A percentile compares a stretch with the other conserved stretches of the same genome.
Conservation (phyloP, 495 filamentous ascomycete species). For the Evansstolkia leycettana region DNA sequence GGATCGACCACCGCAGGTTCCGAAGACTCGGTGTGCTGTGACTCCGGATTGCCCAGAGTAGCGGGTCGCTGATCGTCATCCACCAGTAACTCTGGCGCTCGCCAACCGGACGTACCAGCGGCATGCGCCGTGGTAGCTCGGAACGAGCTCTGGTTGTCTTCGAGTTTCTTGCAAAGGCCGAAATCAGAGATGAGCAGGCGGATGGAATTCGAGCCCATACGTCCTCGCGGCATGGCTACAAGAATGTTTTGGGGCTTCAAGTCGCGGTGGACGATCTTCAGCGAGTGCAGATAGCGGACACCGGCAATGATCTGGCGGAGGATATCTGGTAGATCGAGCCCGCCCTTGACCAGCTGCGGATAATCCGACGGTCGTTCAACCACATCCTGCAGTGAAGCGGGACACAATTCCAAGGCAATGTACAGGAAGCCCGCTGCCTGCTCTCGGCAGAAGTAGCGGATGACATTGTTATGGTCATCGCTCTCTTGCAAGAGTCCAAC, state of each 20-base stretch:
- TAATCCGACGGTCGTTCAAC: conserved; percentile 56
- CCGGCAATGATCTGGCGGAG: conserved; percentile 80
- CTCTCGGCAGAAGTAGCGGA: conserved; percentile 89
- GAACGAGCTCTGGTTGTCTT: conserved; percentile 88
- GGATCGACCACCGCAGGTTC: conserved; percentile 50
- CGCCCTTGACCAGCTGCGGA: conserved; percentile 39
- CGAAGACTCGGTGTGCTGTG: conserved; percentile 38
- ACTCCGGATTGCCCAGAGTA: conserved; percentile 15
- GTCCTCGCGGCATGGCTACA: conserved; percentile 44
- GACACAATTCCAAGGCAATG: conserved; percentile 92
- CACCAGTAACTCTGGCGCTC: conserved; percentile 82
- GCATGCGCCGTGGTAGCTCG: conserved; percentile 88
- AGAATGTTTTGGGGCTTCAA: conserved; percentile 97
- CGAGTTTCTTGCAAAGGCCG: conserved; percentile 95
- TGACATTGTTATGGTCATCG: conserved; percentile 92
- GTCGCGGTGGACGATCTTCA: conserved; percentile 94
- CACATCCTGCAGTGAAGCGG: conserved; percentile 82
- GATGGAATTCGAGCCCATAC: conserved; percentile 18
- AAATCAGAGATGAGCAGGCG: conserved; percentile 94
- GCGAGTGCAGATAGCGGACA: conserved; percentile 73
- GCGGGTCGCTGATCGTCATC: conserved; percentile 49
- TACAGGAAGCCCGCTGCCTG: conserved; percentile 85
- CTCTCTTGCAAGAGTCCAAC: conserved; percentile 81
- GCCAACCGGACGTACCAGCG: conserved; percentile 89
- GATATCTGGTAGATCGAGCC: conserved; percentile 47